phyloP scores from a whole-genome alignment of 169 alveolate species.

The Plasmodium coatneyi region DNA sequence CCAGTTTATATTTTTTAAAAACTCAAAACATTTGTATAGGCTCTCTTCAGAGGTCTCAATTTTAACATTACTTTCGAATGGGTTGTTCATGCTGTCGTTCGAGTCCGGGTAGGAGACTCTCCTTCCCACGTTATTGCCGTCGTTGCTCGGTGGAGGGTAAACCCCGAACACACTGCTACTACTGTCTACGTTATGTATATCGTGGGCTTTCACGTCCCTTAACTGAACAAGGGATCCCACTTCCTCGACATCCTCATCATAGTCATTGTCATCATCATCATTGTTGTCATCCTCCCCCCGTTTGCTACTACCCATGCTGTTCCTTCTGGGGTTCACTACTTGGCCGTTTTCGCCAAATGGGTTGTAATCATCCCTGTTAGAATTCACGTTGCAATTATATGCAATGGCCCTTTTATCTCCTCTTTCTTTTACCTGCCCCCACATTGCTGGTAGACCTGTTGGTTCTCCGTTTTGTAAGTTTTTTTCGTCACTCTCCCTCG shows the following conservation, averaged over 20 bases:
- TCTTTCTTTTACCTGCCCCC: background rate
- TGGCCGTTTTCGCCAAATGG: background rate
- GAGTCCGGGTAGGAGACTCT: background rate
- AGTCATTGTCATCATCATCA: background rate
- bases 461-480: background rate
- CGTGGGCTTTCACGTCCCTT: background rate
- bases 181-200: background rate
- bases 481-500: background rate
- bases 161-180: background rate
- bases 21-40: constrained; percentile 57
- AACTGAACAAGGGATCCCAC: background rate
- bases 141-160: background rate
- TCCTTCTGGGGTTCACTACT: background rate
- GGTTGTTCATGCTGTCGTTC: background rate
- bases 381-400: too few relatives aligned
- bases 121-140: background rate
- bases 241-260: background rate
- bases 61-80: constrained; percentile 13
- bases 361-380: background rate
- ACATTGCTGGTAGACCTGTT: too few relatives aligned
- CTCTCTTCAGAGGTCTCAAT: constrained; percentile 56
- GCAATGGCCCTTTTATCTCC: background rate
- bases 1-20: constrained; percentile 57
- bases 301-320: background rate
- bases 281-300: background rate